phyloP scores from a whole-genome alignment of 208 protist species.

The Blechomonas ayalai region DNA sequence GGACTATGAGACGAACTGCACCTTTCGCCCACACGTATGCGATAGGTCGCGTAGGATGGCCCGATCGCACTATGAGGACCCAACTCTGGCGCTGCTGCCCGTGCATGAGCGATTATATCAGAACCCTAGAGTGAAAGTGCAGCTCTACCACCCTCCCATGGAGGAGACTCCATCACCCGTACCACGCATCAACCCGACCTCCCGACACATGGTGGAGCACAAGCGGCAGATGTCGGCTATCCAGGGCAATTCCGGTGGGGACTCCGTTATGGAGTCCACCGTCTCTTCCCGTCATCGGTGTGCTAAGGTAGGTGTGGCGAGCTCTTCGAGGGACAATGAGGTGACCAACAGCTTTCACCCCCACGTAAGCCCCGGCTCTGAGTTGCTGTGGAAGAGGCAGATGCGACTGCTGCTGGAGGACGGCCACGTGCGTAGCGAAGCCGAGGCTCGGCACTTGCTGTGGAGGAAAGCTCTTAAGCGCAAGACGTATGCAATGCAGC shows the following conservation, averaged over 20 bases:
- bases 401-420: conserved; percentile 30
- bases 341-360: conserved; percentile 44
- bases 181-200: conserved; percentile 29
- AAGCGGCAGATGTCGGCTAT: conserved; percentile 11
- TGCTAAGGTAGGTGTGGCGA: not conserved
- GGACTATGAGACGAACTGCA: conserved; percentile 26
- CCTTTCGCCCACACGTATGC: conserved; percentile 41
- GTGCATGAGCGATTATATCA: conserved; percentile 50
- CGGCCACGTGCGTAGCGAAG: conserved; percentile 21
- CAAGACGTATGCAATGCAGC: conserved; percentile 23
- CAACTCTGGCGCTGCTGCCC: conserved; percentile 3
- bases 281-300: not conserved
- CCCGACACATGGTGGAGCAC: conserved; percentile 34
- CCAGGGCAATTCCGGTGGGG: not conserved
- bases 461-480: conserved; percentile 52
- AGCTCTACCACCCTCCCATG: too few relatives aligned
- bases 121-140: too few relatives aligned
- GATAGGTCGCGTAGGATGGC: conserved; percentile 31
- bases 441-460: conserved; percentile 44
- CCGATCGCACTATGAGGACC: conserved; percentile 31
- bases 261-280: conserved; percentile 5
- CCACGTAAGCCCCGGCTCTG: conserved; percentile 24
- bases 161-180: not conserved
- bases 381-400: conserved; percentile 38
- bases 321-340: conserved; percentile 16